These are phyloP conservation scores for Cyclotella cryptica DNA, from an alignment of 108 stramenopile species.

Conservation along the genomic window DNA sequence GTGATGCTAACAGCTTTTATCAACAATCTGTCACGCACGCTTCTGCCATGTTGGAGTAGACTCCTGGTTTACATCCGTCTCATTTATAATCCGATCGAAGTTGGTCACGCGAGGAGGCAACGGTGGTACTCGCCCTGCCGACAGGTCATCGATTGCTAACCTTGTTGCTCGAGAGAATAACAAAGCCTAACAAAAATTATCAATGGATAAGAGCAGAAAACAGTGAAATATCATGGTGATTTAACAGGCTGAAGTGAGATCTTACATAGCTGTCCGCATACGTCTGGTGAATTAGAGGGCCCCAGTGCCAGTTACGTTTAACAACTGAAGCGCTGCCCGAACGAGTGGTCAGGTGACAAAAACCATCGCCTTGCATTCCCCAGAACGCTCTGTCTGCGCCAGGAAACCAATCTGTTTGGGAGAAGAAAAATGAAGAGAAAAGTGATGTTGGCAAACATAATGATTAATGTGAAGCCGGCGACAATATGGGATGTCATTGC, in stretches of 20 bases:
- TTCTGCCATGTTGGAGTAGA: not conserved
- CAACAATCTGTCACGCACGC: constrained; percentile 1
- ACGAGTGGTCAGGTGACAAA: constrained; percentile 14
- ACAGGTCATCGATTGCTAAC: constrained; percentile 8
- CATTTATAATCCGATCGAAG: constrained; percentile 1
- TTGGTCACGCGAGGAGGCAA: not conserved
- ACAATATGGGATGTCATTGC: not conserved
- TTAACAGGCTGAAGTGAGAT: not conserved
- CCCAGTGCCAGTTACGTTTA: constrained; percentile 27
- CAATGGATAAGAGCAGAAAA: not conserved
- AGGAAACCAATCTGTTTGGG: constrained; percentile 4
- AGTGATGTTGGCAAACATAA: not conserved
- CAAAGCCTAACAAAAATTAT: not conserved
- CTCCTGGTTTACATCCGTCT: not conserved
- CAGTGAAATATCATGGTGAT: no score
- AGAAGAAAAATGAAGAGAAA: not conserved
- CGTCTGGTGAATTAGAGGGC: constrained; percentile 14
- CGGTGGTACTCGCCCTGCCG: constrained; percentile 11
- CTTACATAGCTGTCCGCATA: constrained; percentile 8
- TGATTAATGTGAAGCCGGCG: not conserved
- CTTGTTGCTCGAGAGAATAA: constrained; percentile 19
- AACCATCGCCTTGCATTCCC: constrained; percentile 20
- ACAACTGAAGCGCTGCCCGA: constrained; percentile 14
- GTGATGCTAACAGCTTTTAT: not conserved
- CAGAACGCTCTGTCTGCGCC: constrained; percentile 11